Evolutionary conservation across 1,139 yeast genomes (phyloP).

Genomic region (Magnusiomyces magnusii): DNA sequence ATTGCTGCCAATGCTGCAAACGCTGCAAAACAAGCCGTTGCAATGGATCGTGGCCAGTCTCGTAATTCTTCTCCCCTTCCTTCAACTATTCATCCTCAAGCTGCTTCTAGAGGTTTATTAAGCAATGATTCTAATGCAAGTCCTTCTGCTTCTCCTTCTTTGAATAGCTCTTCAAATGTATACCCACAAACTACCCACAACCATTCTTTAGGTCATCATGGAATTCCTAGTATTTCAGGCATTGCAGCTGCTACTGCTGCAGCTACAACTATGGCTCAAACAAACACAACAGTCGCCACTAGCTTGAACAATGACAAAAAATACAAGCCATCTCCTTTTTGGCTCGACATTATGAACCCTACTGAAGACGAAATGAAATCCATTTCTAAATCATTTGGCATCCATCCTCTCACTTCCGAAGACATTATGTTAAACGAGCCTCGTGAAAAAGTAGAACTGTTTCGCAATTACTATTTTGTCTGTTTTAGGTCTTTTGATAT

Average conservation of each 20-base stretch:
- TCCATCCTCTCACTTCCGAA: slow-evolving; percentile 93
- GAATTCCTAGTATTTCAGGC: neutral
- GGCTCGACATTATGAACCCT: slow-evolving; percentile 91
- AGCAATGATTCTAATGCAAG: neutral
- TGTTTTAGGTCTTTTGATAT: slow-evolving; percentile 53
- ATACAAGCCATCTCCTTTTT: slow-evolving; percentile 47
- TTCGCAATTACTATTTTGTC: slow-evolving; percentile 79
- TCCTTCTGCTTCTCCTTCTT: neutral
- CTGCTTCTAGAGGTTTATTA: neutral
- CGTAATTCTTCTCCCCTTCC: neutral
- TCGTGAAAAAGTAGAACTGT: slow-evolving; percentile 89
- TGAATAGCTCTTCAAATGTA: neutral
- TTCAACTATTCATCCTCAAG: neutral
- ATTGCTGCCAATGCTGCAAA: slow-evolving; percentile 1
- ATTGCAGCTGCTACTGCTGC: neutral
- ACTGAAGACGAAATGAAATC: slow-evolving; percentile 97
- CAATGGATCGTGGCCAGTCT: neutral
- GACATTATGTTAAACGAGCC: slow-evolving; percentile 93
- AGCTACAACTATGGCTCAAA: neutral
- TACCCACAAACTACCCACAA: neutral
- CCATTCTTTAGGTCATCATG: neutral
- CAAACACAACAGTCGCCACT: neutral
- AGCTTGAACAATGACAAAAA: neutral
- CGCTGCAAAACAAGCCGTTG: slow-evolving; percentile 1
- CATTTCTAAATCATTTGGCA: slow-evolving; percentile 81